Base-by-base conservation (phyloP, 345 rosid genomes). In the Lumnitzera racemosa region DNA sequence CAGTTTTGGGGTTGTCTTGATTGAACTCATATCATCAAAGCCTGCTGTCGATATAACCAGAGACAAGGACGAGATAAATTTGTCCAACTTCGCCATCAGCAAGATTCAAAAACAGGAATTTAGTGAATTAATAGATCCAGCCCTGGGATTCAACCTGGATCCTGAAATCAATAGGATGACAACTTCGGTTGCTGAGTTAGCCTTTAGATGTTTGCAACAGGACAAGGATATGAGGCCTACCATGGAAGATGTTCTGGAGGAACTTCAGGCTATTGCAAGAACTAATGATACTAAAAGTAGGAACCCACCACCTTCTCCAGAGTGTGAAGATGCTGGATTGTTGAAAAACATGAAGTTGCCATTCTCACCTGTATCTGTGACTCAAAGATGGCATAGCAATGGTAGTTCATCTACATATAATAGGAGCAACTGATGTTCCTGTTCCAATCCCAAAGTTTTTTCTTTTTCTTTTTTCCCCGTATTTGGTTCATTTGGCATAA, bases 1-100 rank as follows among this genome's bases (percentile, higher is more conserved):
- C 47, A 87, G 94, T 74, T 87, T 87, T 27, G 90, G 86, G 13
- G 94, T 87, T n/a, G 90, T 87, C 12, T 77, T 87, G 24, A 60
- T 70, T 12, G 90, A 87, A 76, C 84, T 87, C 17, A 56, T 82
- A 51, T 78, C 88, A 0, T 86, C 88, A 2, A 72, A 74, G 84
- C 94, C 88, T 6, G 90, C 88, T 17, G 83, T 86, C n/a, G 94
- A 86, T 53, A 80, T 78, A 48, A 71, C 10, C 27, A 80, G 90
- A 64, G 60, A 74, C 56, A 80, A 70, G 71, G 58, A 72, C 13
- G 88, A 86, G 69, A 80, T 81, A 53, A 81, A 81, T 56, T 63
- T 86, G 72, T 76, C 94, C 5, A 78, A 71, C 67, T 68, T 87
- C 55, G 88, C 94, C 11, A 65, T 80, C 17, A 81, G 69, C 71